A percentile compares a stretch with the other conserved stretches of the same genome.
phyloP scores from a whole-genome alignment of 2,329 filamentous ascomycete species.

The Clarireedia hainanense region DNA sequence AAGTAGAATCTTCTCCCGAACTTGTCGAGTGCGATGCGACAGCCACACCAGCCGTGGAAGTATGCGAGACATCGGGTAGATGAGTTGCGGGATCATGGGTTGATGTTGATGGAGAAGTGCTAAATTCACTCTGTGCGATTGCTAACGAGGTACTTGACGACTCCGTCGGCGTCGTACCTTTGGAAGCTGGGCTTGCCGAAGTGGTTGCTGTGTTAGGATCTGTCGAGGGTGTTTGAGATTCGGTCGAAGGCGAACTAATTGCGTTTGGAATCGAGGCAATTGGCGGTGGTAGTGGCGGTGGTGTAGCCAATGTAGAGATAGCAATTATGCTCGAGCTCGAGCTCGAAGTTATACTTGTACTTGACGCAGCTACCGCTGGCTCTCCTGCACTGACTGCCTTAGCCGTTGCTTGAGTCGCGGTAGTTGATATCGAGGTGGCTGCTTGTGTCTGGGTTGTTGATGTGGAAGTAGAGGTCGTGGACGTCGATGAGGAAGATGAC shows the following conservation, averaged over 20 bases:
- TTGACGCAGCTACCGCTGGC: slow-evolving; percentile 3
- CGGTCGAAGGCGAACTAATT: not conserved
- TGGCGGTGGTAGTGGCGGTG: not conserved
- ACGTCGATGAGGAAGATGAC: not conserved
- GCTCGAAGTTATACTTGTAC: not conserved
- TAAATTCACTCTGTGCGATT: slow-evolving; percentile 21
- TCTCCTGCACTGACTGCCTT: slow-evolving; percentile 7
- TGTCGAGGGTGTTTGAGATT: not conserved
- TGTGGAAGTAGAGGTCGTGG: not conserved
- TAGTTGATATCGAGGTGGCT: slow-evolving; percentile 26
- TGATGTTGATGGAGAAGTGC: slow-evolving; percentile 11
- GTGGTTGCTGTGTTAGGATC: not conserved
- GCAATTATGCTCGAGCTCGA: too few relatives aligned
- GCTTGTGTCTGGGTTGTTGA: slow-evolving; percentile 1
- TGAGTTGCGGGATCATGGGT: not conserved
- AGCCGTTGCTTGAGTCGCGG: slow-evolving; percentile 38
- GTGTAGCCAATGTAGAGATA: not conserved
- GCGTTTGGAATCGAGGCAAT: not conserved
- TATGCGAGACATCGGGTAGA: slow-evolving; percentile 8
- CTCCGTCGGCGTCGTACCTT: slow-evolving; percentile 21
- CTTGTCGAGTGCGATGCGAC: slow-evolving; percentile 10
- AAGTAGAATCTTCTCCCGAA: slow-evolving; percentile 12
- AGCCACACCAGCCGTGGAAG: slow-evolving; percentile 11
- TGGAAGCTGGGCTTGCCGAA: slow-evolving; percentile 16
- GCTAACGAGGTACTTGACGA: slow-evolving; percentile 20